Conservation (phyloP, 192 early-diverging fungal species). For the Jimgerdemannia flammicorona region DNA sequence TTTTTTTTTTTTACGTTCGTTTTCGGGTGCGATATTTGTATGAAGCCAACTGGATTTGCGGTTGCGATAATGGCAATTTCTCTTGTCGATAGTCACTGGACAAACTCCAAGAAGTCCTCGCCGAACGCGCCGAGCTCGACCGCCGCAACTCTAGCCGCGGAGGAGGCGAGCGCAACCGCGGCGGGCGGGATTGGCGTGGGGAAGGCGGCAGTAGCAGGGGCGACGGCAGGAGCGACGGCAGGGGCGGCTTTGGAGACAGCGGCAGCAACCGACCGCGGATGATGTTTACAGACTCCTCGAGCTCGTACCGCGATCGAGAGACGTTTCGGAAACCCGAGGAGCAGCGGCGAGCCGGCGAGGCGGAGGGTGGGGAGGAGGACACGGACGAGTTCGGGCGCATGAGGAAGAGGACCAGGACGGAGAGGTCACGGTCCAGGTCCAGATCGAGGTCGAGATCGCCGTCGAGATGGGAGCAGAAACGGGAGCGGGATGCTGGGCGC, state of each 20-base stretch:
- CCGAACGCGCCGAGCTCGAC: constrained; percentile 63
- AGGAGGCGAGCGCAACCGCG: constrained; percentile 10
- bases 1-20: no score
- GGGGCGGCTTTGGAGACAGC: constrained; percentile 4
- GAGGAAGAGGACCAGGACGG: constrained; percentile 6
- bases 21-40: background rate
- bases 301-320: background rate
- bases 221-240: constrained; percentile 3
- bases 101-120: constrained; percentile 59
- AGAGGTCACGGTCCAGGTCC: background rate
- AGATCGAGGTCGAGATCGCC: constrained; percentile 7
- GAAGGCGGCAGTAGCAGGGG: constrained; percentile 8
- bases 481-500: background rate
- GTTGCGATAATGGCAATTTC: background rate
- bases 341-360: background rate
- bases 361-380: constrained; percentile 3
- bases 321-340: constrained; percentile 6
- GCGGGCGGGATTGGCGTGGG: background rate
- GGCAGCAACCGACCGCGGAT: constrained; percentile 13
- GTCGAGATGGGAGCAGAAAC: background rate
- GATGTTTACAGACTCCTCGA: constrained; percentile 22
- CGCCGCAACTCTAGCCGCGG: constrained; percentile 18
- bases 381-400: constrained; percentile 31
- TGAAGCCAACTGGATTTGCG: background rate
- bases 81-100: constrained; percentile 46